phyloP scores from a whole-genome alignment of 75 land plant species.

The Pinus albicaulis region DNA sequence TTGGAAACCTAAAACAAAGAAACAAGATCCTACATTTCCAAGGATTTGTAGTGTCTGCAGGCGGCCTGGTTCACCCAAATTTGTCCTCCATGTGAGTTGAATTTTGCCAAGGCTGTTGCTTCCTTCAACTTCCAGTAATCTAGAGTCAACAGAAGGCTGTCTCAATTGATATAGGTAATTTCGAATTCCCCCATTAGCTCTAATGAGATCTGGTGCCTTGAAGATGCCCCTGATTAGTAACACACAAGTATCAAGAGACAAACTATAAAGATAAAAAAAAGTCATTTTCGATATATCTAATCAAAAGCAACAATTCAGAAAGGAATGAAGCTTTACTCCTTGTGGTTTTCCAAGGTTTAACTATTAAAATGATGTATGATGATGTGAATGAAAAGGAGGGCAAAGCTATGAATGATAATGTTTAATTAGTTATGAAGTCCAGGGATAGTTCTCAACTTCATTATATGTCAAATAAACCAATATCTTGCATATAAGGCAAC shows the following conservation, averaged over 20 bases:
- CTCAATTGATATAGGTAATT: conserved; percentile 87
- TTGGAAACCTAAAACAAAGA: neutral
- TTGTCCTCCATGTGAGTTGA: conserved; percentile 97
- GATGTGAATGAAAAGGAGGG: neutral
- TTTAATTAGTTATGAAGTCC: neutral
- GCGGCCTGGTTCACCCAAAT: conserved; percentile 98
- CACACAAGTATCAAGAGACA: conserved; percentile 4
- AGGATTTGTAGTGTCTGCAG: conserved; percentile 93
- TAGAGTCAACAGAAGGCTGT: conserved; percentile 35
- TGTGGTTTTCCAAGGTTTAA: neutral
- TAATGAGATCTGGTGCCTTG: conserved; percentile 66
- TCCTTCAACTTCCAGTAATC: conserved; percentile 55
- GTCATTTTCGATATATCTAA: neutral
- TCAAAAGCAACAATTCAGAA: neutral
- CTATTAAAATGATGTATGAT: neutral
- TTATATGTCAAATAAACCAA: neutral
- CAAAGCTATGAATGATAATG: neutral
- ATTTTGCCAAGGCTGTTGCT: conserved; percentile 91
- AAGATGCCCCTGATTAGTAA: conserved; percentile 51
- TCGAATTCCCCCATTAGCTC: conserved; percentile 83
- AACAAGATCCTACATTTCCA: conserved; percentile 67
- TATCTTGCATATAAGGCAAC: neutral
- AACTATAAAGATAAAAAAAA: neutral
- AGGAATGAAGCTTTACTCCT: neutral
- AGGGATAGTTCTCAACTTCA: neutral